These are phyloP conservation scores for Diaporthe sp. DNA, from an alignment of 2,329 filamentous ascomycete species.

Conservation along the genomic window DNA sequence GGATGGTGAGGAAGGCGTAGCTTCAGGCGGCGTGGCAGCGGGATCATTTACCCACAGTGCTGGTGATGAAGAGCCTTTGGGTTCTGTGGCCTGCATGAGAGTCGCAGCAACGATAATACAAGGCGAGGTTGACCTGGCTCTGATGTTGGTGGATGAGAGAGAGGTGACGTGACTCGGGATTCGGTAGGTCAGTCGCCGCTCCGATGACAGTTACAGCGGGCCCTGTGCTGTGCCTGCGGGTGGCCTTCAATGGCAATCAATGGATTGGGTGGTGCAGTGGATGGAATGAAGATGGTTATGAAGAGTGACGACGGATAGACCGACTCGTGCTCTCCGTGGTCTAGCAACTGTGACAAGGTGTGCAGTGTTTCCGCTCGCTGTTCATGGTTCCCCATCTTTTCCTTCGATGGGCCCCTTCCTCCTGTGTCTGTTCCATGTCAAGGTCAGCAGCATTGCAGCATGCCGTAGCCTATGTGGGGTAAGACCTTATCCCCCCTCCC, in stretches of 20 bases:
- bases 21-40: background rate
- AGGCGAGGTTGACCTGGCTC: background rate
- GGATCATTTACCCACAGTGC: background rate
- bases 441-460: background rate
- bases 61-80: background rate
- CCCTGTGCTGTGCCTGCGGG: background rate
- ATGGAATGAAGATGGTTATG: background rate
- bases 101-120: background rate
- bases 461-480: constrained; percentile 13
- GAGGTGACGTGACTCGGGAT: constrained; percentile 1
- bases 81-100: background rate
- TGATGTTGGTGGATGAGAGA: background rate
- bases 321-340: background rate
- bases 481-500: constrained; percentile 7
- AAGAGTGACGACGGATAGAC: background rate
- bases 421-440: background rate
- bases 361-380: background rate
- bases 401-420: constrained; percentile 12
- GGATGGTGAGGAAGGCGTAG: background rate
- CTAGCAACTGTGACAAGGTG: background rate
- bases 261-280: background rate
- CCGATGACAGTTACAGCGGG: background rate
- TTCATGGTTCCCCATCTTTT: constrained; percentile 38
- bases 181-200: constrained; percentile 1
- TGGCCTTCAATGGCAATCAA: background rate